These are phyloP conservation scores for Silene uniflora DNA, from an alignment of 148 eudicot genomes.

Conservation along the genomic window DNA sequence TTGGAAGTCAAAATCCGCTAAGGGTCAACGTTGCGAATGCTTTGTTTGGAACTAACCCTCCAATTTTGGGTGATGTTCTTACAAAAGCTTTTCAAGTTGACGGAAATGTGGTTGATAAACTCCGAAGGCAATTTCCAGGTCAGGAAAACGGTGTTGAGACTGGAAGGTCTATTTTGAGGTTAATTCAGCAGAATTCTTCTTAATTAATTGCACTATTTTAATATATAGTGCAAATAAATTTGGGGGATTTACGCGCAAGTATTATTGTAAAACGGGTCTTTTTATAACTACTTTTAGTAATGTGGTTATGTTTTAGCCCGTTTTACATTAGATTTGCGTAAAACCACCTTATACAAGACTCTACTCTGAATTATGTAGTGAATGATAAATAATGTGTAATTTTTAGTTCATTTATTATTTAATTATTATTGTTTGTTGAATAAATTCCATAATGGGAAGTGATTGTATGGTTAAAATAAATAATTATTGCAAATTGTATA, in stretches of 20 bases:
- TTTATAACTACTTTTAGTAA: no score
- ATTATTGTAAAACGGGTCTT: no score
- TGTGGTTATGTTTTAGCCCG: no score
- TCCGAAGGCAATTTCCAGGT: background rate
- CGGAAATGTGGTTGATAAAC: background rate
- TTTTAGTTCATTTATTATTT: no score
- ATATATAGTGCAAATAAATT: no score
- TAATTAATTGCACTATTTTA: background rate
- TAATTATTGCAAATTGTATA: background rate
- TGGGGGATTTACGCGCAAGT: background rate
- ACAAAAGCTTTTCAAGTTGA: conserved; percentile 19
- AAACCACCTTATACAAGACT: no score
- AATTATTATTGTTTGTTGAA: background rate
- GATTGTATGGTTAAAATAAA: background rate
- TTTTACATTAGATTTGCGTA: no score
- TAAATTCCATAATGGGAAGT: background rate
- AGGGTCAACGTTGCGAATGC: background rate
- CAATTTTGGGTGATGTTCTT: conserved; percentile 17
- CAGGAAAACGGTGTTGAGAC: background rate
- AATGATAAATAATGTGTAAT: no score
- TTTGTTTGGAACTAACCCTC: conserved; percentile 14
- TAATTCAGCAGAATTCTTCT: conserved; percentile 12
- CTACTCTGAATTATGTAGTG: background rate
- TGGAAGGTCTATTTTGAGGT: conserved; percentile 9
- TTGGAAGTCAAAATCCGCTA: conserved; percentile 21